phyloP scores from a whole-genome alignment of 345 rosid genomes.

The Populus ilicifolia region DNA sequence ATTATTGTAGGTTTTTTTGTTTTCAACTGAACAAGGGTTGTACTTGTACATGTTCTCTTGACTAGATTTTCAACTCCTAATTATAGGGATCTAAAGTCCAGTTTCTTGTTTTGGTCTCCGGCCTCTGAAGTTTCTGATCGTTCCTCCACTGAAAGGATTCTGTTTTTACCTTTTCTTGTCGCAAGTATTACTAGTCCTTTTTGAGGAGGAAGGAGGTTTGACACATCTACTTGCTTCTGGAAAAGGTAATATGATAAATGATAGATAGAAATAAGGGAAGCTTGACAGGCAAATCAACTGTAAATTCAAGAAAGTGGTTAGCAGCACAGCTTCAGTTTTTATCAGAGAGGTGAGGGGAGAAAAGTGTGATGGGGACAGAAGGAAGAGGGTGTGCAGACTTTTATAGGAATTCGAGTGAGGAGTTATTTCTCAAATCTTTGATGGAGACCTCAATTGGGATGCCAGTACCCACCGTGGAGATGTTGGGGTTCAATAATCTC shows the following conservation, averaged over 20 bases:
- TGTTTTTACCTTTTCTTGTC: neutral
- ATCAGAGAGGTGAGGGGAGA: constrained; percentile 26
- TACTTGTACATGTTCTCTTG: neutral
- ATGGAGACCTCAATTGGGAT: constrained; percentile 57
- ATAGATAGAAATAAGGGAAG: constrained; percentile 22
- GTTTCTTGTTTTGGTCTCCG: neutral
- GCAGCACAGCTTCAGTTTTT: constrained; percentile 15
- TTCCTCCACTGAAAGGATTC: neutral
- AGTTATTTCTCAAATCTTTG: constrained; percentile 53
- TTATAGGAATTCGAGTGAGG: constrained; percentile 62
- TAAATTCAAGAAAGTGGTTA: constrained; percentile 7
- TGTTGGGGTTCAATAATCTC: constrained; percentile 53
- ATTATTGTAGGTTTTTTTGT: neutral
- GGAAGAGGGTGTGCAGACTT: constrained; percentile 47
- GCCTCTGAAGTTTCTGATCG: neutral
- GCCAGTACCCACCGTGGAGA: constrained; percentile 54
- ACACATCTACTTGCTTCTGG: neutral
- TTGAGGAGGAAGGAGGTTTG: neutral
- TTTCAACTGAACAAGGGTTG: neutral
- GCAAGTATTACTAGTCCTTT: neutral
- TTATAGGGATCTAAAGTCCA: neutral
- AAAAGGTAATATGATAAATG: constrained; percentile 19
- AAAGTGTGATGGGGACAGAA: constrained; percentile 36
- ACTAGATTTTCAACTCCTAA: neutral
- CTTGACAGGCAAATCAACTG: constrained; percentile 7